Evolutionary conservation across 2,329 filamentous ascomycete genomes (phyloP), one percentile per base, ranked within the genome.

Genomic region (Ascocoryne sarcoides): DNA sequence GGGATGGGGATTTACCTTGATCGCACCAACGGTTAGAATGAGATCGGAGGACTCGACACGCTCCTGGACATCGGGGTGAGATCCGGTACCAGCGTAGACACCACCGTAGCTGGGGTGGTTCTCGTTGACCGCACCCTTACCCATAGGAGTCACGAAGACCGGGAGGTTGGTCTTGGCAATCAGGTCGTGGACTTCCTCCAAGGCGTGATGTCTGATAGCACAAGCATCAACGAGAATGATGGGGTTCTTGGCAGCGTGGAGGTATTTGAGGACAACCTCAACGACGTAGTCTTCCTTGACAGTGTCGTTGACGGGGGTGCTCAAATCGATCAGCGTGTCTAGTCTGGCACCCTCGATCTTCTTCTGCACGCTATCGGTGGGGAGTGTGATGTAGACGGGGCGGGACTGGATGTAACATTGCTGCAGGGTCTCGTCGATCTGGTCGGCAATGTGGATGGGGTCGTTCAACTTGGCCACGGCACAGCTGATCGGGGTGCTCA

Each of bases 111-210:
- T 83, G n/a, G 72, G 67, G 34, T 83, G 71, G 2, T 73, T 74
- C 62, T 95, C 87, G 54, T 92, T 74, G 34, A 95, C 74, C 15
- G 84, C 83, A 14, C 86, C 76, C 65, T 94, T 94, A 34, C 87
- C 87, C 83, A 93, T 93, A 2, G 87, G 85, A 0, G 86, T 83
- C n/a, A 89, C 84, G 53, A 92, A 93, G 0, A 84, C 82, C 4
- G 88, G 87, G 5, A 94, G 67, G 3, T 76, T 69, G 1, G 84
- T 84, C 61, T 81, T 84, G 45, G 80, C 69, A 37, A 93, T 67
- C 12, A 95, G 67, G 5, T 75, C 73, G 51, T 84, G 77, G 14
- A 87, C 78, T 60, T 92, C 85, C 1, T 76, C 62, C 1, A 89
- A 62, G 12, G 83, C 82, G 31, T 80, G 71, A 57, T 92, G 84